Evolutionary conservation across 108 stramenopile genomes (phyloP).

Genomic region (Parmales sp.): DNA sequence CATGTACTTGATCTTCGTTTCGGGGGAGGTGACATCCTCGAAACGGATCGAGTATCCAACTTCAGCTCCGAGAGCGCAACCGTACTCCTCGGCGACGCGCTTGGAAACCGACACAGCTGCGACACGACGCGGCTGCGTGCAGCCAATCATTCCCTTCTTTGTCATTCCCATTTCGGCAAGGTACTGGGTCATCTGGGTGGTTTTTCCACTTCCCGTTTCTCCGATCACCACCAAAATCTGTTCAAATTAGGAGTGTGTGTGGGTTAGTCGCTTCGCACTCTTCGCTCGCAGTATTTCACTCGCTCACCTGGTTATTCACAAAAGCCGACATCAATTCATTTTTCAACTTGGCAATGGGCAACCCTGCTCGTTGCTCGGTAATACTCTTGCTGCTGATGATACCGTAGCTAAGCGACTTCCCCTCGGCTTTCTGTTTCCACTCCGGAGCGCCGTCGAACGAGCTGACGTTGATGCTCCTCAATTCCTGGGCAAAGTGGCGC

Average conservation of each 20-base stretch:
- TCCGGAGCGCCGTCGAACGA: slow-evolving; percentile 80
- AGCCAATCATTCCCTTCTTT: slow-evolving; percentile 85
- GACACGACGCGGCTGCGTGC: slow-evolving; percentile 96
- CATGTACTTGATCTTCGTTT: slow-evolving; percentile 97
- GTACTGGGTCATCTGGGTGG: slow-evolving; percentile 99
- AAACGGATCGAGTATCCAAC: slow-evolving; percentile 98
- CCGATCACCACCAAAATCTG: slow-evolving; percentile 94
- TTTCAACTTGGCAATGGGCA: slow-evolving; percentile 83
- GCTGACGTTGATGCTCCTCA: slow-evolving; percentile 85
- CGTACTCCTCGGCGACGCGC: slow-evolving; percentile 96
- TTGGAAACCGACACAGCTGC: slow-evolving; percentile 96
- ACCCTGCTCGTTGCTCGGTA: slow-evolving; percentile 86
- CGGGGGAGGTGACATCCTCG: slow-evolving; percentile 87
- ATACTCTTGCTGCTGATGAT: slow-evolving; percentile 82
- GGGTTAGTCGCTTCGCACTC: too few relatives aligned
- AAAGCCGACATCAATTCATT: slow-evolving; percentile 70
- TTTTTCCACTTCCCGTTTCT: slow-evolving; percentile 90
- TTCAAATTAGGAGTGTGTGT: too few relatives aligned
- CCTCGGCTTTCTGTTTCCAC: slow-evolving; percentile 95
- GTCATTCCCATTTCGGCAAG: slow-evolving; percentile 88
- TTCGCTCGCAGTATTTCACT: too few relatives aligned
- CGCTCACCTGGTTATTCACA: slow-evolving; percentile 49
- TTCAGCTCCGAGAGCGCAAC: slow-evolving; percentile 83
- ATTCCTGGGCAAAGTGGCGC: slow-evolving; percentile 92
- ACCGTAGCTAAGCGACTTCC: slow-evolving; percentile 83